Conservation (phyloP, 2,329 filamentous ascomycete genomes). For the Phoma sp. region DNA sequence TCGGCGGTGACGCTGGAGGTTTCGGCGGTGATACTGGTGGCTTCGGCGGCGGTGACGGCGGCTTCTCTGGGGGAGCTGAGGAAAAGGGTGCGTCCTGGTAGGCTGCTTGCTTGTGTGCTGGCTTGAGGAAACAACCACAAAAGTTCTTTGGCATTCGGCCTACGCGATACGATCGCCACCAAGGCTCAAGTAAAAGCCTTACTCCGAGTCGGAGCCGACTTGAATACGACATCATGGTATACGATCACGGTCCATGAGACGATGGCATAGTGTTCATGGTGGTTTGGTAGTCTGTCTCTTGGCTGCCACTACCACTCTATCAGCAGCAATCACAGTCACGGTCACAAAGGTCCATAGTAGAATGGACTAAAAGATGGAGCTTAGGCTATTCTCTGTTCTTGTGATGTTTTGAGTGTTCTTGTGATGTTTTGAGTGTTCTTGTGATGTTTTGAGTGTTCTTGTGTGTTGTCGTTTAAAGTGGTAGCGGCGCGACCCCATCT, state of each 20-base stretch:
- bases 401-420: too few species aligned
- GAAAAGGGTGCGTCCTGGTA: slow-evolving; percentile 42
- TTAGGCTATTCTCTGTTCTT: neutral
- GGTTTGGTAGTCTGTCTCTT: slow-evolving; percentile 20
- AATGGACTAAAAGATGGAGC: neutral
- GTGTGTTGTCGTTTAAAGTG: neutral
- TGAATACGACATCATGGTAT: neutral
- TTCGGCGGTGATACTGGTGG: slow-evolving; percentile 14
- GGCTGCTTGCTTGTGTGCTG: neutral
- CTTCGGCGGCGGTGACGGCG: slow-evolving; percentile 15
- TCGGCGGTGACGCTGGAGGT: slow-evolving; percentile 21
- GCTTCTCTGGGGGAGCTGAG: slow-evolving; percentile 27
- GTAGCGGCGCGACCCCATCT: too few species aligned
- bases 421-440: too few species aligned
- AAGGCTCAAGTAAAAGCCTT: neutral
- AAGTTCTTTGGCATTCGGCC: neutral
- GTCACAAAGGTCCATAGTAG: slow-evolving; percentile 12
- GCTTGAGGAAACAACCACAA: neutral
- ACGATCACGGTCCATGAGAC: slow-evolving; percentile 1
- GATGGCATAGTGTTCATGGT: slow-evolving; percentile 15
- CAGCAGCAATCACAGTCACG: slow-evolving; percentile 6
- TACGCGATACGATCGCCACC: neutral
- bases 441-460: neutral
- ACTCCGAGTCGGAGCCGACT: neutral
- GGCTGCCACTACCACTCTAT: slow-evolving; percentile 19